Conservation (phyloP, 345 rosid species). For the Salix caprea region DNA sequence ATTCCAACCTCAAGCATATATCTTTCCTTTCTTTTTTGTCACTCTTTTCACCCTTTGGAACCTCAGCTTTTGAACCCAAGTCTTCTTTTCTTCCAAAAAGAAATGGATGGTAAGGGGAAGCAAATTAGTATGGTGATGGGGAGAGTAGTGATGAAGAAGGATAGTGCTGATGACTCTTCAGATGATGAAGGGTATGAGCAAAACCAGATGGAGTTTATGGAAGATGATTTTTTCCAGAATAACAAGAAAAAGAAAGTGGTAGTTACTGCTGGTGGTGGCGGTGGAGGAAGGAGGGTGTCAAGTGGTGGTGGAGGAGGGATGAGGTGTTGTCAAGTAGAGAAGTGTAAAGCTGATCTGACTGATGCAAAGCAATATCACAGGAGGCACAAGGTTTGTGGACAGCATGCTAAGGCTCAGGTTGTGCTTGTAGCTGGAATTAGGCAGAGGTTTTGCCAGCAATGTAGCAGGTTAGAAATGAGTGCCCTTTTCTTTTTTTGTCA, state of each 20-base stretch:
- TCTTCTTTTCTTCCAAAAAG: background rate
- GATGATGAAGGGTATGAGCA: conserved; percentile 19
- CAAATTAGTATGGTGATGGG: conserved; percentile 13
- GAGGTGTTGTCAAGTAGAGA: conserved; percentile 64
- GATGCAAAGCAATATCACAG: conserved; percentile 56
- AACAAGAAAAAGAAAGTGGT: conserved; percentile 35
- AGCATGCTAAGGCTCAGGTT: conserved; percentile 69
- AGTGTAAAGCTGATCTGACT: conserved; percentile 50
- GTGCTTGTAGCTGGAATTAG: conserved; percentile 51
- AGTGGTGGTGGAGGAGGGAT: conserved; percentile 23
- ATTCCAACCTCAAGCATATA: background rate
- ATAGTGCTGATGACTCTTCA: conserved; percentile 15
- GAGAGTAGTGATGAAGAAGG: conserved; percentile 25
- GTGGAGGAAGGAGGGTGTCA: conserved; percentile 16
- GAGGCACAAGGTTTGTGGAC: conserved; percentile 74
- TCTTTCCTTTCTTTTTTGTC: background rate
- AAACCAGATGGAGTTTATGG: conserved; percentile 7
- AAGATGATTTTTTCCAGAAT: conserved; percentile 5
- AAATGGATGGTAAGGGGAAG: conserved; percentile 32
- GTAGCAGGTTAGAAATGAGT: conserved; percentile 52
- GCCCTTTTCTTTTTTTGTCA: background rate
- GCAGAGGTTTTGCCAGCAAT: conserved; percentile 83
- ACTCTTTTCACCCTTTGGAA: background rate
- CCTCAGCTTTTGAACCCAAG: background rate
- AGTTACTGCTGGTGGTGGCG: background rate